Percentiles rank a stretch among this genome's conserved stretches.
These are phyloP conservation scores for Talaromyces proteolyticus DNA, from an alignment of 495 filamentous ascomycete species.

Conservation along the genomic window DNA sequence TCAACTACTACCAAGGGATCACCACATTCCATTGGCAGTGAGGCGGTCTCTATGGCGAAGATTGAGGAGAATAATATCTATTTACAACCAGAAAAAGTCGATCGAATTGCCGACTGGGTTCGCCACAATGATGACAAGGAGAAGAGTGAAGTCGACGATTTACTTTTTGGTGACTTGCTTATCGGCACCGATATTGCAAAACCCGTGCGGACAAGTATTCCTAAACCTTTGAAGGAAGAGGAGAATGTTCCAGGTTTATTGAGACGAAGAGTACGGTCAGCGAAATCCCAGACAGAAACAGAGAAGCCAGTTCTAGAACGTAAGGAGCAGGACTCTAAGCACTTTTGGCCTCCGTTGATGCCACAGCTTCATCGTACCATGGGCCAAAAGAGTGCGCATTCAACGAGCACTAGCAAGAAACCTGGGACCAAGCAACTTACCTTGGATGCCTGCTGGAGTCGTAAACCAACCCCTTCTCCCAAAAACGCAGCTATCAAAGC, in stretches of 20 bases:
- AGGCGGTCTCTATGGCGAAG: not conserved
- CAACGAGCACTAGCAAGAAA: slow-evolving; percentile 8
- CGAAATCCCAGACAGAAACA: not conserved
- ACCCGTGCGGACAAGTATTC: no score
- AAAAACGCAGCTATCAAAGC: slow-evolving; percentile 9
- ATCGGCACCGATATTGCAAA: slow-evolving; percentile 7
- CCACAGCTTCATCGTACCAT: slow-evolving; percentile 15
- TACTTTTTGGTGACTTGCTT: no score
- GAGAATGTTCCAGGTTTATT: no score
- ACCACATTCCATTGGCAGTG: not conserved
- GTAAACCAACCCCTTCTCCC: not conserved
- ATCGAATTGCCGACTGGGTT: not conserved
- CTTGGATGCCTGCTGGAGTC: slow-evolving; percentile 18
- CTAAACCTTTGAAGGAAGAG: no score
- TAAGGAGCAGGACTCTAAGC: slow-evolving; percentile 8
- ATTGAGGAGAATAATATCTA: not conserved
- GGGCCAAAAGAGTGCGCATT: slow-evolving; percentile 15
- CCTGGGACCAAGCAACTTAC: slow-evolving; percentile 16
- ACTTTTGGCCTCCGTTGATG: not conserved
- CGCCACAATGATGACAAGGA: not conserved
- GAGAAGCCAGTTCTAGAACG: not conserved
- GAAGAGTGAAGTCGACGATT: no score
- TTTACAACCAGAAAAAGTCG: not conserved
- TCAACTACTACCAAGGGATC: not conserved
- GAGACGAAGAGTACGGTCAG: not conserved